Evolutionary conservation across 129 eudicot species (phyloP).

Genomic region (Oenanthe sinensis): DNA sequence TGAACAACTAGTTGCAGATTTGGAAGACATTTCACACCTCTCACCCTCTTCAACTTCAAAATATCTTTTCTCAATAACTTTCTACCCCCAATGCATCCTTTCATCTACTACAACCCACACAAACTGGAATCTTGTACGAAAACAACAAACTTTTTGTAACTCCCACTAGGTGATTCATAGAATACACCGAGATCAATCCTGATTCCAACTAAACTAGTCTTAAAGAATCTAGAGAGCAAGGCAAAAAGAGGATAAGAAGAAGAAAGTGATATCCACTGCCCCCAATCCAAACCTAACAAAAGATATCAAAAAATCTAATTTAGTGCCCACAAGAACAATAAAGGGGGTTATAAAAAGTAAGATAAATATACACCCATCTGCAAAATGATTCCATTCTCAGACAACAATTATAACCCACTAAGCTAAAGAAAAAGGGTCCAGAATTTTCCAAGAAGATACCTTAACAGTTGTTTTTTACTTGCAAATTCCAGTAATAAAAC

Average conservation of each 20-base stretch:
- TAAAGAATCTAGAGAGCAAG: constrained; percentile 3
- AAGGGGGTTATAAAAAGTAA: not conserved
- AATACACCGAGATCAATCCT: constrained; percentile 10
- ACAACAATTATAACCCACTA: not conserved
- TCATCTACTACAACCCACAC: constrained; percentile 1
- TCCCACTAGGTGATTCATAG: constrained; percentile 6
- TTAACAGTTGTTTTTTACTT: not conserved
- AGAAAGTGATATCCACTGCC: constrained; percentile 10
- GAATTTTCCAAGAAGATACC: not conserved
- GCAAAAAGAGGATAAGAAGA: not conserved
- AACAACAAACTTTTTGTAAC: not conserved
- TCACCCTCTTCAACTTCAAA: not conserved
- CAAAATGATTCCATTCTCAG: constrained; percentile 15
- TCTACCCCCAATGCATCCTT: not conserved
- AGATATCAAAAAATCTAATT: not conserved
- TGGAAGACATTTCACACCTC: constrained; percentile 49
- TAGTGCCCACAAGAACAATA: not conserved
- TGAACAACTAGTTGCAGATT: constrained; percentile 45
- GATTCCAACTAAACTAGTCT: constrained; percentile 7
- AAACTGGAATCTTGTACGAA: constrained; percentile 3
- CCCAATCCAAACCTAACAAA: not conserved
- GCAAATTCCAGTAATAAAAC: not conserved
- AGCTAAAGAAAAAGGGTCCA: not conserved
- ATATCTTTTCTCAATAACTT: not conserved
- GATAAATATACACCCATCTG: constrained; percentile 9